Evolutionary conservation across 2,329 filamentous ascomycete species (phyloP).

Genomic region (Ceratocystis ficicola): DNA sequence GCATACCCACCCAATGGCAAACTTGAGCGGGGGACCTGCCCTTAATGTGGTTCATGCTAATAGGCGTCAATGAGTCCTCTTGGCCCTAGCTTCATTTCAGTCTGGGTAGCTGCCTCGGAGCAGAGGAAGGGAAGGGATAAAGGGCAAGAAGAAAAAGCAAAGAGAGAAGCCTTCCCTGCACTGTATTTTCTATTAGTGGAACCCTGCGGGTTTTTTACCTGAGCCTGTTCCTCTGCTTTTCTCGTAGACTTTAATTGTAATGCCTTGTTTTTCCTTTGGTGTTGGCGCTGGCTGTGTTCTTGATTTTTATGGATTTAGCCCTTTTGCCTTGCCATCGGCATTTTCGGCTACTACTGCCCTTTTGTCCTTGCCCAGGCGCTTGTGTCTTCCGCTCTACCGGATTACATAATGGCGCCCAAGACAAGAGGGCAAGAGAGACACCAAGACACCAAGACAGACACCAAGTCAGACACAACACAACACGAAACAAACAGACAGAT

Average conservation of each 20-base stretch:
- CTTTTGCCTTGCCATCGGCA: slow-evolving; percentile 18
- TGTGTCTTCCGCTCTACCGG: slow-evolving; percentile 21
- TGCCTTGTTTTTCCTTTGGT: not conserved
- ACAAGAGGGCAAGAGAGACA: not conserved
- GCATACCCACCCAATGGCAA: too few relatives aligned
- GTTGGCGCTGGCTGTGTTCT: not conserved
- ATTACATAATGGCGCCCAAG: slow-evolving; percentile 15
- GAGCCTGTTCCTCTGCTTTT: not conserved
- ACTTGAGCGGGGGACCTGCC: too few relatives aligned
- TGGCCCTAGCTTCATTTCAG: slow-evolving; percentile 4
- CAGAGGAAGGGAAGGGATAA: not conserved
- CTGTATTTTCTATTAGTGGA: not conserved
- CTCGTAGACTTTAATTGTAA: too few relatives aligned
- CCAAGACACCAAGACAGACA: not conserved
- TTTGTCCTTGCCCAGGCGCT: slow-evolving; percentile 7
- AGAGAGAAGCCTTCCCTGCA: not conserved
- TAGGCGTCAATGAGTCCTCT: not conserved
- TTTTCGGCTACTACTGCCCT: slow-evolving; percentile 22
- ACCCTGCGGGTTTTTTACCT: not conserved
- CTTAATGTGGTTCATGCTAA: too few relatives aligned
- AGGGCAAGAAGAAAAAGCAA: not conserved
- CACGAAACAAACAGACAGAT: not conserved
- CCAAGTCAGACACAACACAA: not conserved
- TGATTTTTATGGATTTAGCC: slow-evolving; percentile 12
- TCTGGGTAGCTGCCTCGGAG: not conserved